phyloP scores from a whole-genome alignment of 805 yeast genomes.

The Jamesozyma hellenica region DNA sequence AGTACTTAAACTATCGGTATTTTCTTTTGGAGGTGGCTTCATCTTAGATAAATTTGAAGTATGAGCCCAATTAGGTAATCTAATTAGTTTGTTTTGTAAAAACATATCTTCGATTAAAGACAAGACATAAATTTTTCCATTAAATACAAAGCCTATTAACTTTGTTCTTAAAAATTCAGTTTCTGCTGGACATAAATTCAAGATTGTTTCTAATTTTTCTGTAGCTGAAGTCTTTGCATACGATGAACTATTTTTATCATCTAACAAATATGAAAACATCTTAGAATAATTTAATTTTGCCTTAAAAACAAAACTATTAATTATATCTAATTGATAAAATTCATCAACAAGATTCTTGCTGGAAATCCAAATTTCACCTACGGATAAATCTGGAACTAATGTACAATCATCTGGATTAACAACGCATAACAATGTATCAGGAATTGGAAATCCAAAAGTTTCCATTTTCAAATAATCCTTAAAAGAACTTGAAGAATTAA shows the following conservation, averaged over 20 bases:
- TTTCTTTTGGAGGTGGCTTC: slow-evolving; percentile 4
- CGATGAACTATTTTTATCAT: slow-evolving; percentile 1
- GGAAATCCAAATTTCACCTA: slow-evolving; percentile 98
- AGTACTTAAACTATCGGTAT: neutral
- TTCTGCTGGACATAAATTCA: slow-evolving; percentile 21
- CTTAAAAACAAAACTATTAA: slow-evolving; percentile 29
- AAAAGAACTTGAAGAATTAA: slow-evolving; percentile 26
- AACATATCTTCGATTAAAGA: slow-evolving; percentile 90
- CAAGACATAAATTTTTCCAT: slow-evolving; percentile 78
- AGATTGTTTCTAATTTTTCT: slow-evolving; percentile 22
- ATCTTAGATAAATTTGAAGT: slow-evolving; percentile 24
- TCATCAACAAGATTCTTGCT: slow-evolving; percentile 71
- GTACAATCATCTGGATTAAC: slow-evolving; percentile 87
- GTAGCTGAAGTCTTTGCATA: slow-evolving; percentile 3
- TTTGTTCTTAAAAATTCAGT: slow-evolving; percentile 72
- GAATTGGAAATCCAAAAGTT: slow-evolving; percentile 88
- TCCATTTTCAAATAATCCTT: slow-evolving; percentile 61
- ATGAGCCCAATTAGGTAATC: slow-evolving; percentile 30
- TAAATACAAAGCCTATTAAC: slow-evolving; percentile 73
- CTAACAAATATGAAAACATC: slow-evolving; percentile 17
- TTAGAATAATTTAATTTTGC: slow-evolving; percentile 25
- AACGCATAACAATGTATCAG: slow-evolving; percentile 86
- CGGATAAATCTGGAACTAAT: slow-evolving; percentile 62
- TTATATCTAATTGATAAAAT: slow-evolving; percentile 28
- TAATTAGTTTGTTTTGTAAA: slow-evolving; percentile 41